Percentiles rank a stretch among this genome's conserved stretches.
These are phyloP conservation scores for Pseudocercospora vitis DNA, from an alignment of 2,329 filamentous ascomycete species.

Conservation along the genomic window DNA sequence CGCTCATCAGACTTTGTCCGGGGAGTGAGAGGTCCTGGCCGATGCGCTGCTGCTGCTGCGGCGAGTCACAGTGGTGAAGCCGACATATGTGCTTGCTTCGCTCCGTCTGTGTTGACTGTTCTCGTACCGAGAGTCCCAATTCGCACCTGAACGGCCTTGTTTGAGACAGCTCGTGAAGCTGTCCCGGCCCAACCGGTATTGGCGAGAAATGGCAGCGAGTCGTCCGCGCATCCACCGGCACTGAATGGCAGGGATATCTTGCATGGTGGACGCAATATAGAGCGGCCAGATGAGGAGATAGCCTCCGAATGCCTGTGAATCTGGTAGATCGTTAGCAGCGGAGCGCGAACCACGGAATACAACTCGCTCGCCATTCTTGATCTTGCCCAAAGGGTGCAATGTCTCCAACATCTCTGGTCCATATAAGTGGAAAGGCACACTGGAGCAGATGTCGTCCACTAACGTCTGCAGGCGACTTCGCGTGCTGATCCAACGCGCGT, in stretches of 20 bases:
- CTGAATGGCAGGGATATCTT: conserved; percentile 13
- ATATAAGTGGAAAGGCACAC: conserved; percentile 15
- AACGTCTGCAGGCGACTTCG: conserved; percentile 5
- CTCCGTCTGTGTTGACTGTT: neutral
- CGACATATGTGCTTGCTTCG: neutral
- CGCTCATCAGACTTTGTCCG: neutral
- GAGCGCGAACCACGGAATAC: neutral
- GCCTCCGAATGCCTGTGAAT: conserved; percentile 10
- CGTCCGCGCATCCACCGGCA: conserved; percentile 11
- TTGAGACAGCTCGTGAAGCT: conserved; percentile 8
- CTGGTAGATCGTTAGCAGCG: neutral
- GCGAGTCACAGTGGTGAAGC: neutral
- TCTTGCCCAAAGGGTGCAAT: neutral
- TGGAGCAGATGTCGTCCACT: conserved; percentile 16
- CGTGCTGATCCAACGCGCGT: conserved; percentile 6
- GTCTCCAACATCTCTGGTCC: neutral
- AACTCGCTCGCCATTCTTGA: neutral
- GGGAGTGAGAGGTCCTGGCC: neutral
- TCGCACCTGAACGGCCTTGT: conserved; percentile 1
- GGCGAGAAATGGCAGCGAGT: conserved; percentile 6
- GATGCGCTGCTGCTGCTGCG: conserved; percentile 2
- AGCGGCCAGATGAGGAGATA: conserved; percentile 16
- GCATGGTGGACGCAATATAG: conserved; percentile 3
- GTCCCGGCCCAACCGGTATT: conserved; percentile 10
- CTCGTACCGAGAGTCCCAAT: neutral